Evolutionary conservation across 495 filamentous ascomycete species (phyloP), one percentile per base, ranked within the genome.

Genomic region (Endocarpon pusillum): DNA sequence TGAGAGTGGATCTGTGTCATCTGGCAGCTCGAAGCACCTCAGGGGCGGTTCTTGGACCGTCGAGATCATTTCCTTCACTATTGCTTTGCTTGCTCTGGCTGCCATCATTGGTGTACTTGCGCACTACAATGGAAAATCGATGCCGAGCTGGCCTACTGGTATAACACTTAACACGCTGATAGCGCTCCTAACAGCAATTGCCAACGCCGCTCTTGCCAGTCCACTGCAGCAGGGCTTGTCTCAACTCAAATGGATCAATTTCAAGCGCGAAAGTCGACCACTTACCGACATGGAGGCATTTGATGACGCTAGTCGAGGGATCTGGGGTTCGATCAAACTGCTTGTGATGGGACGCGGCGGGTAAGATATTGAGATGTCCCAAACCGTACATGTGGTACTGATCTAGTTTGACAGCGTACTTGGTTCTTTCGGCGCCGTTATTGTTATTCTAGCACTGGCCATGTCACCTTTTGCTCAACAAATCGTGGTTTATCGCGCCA

Each of bases 231-330:
- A 44, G n/a, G 40, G 36, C 4, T 35, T 58, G 10, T 38, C 53
- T 16, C 55, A 62, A 35, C 33, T 58, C 19, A 60, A 58, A 46
- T 56, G 58, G 58, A 39, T 41, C 17, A 45, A 43, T 40, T 53
- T 57, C 32, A 37, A 38, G 17, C 36, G 25, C 3, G 21, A 36
- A 21, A 32, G 35, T 9, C 43, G 45, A 11, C 45, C 24, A 8
- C 33, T 64, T 2, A 14, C 39, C 3, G 40, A 44, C 3, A 43
- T 58, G 26, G 40, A 55, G 33, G 21, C 41, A 3, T 54, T 55
- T 28, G 57, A 61, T 27, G 41, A 46, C 12, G 57, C 60, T 1
- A 59, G 52, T 30, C 45, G 58, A 3, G 60, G 60, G 2, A 53
- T 53, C 0, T 51, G 46, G 41, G 58, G 60, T 0, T 47, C 49